A percentile compares a stretch with the other conserved stretches of the same genome.
These are phyloP conservation scores for Colletotrichum orchidophilum DNA, from an alignment of 2,329 filamentous ascomycete species.

Conservation along the genomic window DNA sequence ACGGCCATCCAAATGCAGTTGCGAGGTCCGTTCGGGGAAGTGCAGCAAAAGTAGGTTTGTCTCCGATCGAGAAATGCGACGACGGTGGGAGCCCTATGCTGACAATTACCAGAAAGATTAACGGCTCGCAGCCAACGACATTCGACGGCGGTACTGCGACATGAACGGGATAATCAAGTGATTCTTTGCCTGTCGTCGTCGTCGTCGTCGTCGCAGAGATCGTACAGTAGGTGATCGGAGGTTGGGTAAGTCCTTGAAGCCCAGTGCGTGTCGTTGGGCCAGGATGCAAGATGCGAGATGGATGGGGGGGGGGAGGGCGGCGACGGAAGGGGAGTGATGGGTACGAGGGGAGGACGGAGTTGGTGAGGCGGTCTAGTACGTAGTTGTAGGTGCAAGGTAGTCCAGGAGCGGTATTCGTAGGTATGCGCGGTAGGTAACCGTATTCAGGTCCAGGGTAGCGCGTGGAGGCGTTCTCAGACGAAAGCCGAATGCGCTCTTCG, in stretches of 20 bases:
- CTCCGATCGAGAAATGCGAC: constrained; percentile 22
- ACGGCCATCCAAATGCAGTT: constrained; percentile 28
- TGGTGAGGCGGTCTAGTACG: background rate
- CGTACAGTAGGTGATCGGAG: constrained; percentile 5
- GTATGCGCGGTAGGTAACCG: background rate
- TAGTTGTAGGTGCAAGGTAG: constrained; percentile 2
- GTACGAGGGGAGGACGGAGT: constrained; percentile 14
- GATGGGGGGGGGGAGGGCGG: constrained; percentile 7
- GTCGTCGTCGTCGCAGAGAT: constrained; percentile 15
- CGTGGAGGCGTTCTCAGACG: constrained; percentile 32
- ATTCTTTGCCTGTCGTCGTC: constrained; percentile 2
- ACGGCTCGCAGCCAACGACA: constrained; percentile 15
- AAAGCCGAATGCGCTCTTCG: constrained; percentile 33
- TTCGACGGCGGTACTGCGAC: constrained; percentile 14
- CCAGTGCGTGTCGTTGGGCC: background rate
- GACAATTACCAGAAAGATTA: constrained; percentile 1
- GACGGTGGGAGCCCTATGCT: constrained; percentile 6
- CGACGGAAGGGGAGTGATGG: background rate
- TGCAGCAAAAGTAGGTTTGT: constrained; percentile 26
- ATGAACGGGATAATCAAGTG: constrained; percentile 19
- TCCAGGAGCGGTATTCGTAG: constrained; percentile 4
- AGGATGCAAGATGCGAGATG: constrained; percentile 1
- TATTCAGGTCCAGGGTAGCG: constrained; percentile 22
- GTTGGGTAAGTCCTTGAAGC: background rate
- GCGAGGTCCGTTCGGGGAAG: constrained; percentile 30